Conservation (phyloP, 2,329 filamentous ascomycete species). For the Colletotrichum lentis region DNA sequence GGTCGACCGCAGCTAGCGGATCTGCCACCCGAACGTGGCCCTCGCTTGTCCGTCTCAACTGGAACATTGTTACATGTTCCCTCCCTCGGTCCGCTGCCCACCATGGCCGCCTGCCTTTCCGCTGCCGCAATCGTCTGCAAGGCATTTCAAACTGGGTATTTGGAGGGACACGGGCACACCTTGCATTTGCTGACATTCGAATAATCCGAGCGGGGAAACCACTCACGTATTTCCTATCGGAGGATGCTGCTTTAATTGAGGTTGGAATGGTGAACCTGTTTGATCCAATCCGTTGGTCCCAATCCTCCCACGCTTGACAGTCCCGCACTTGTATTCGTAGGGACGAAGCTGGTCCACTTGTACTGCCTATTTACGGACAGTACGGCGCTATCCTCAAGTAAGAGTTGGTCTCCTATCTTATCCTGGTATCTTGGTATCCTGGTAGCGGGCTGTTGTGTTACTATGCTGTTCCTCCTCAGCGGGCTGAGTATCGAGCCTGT, state of each 20-base stretch:
- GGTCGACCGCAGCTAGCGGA: conserved; percentile 34
- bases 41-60: conserved; percentile 35
- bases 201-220: conserved; percentile 2
- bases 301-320: conserved; percentile 16
- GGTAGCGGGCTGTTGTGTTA: neutral
- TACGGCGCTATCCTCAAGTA: conserved; percentile 23
- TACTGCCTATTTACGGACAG: conserved; percentile 5
- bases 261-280: neutral
- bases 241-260: neutral
- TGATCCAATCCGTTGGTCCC: conserved; percentile 1
- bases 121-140: conserved; percentile 21
- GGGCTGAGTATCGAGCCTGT: conserved; percentile 18
- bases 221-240: neutral
- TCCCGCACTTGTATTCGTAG: conserved; percentile 18
- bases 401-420: conserved; percentile 25
- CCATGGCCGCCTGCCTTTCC: conserved; percentile 5
- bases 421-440: conserved; percentile 9
- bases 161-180: conserved; percentile 7
- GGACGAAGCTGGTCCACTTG: conserved; percentile 30
- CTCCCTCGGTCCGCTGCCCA: conserved; percentile 25
- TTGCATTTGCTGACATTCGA: conserved; percentile 6
- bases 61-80: conserved; percentile 31
- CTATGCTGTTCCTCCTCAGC: neutral
- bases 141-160: conserved; percentile 4
- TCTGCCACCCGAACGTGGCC: conserved; percentile 38